phyloP scores from a whole-genome alignment of 1,284 basidiomycete species.

The Coniferiporia weirii region DNA sequence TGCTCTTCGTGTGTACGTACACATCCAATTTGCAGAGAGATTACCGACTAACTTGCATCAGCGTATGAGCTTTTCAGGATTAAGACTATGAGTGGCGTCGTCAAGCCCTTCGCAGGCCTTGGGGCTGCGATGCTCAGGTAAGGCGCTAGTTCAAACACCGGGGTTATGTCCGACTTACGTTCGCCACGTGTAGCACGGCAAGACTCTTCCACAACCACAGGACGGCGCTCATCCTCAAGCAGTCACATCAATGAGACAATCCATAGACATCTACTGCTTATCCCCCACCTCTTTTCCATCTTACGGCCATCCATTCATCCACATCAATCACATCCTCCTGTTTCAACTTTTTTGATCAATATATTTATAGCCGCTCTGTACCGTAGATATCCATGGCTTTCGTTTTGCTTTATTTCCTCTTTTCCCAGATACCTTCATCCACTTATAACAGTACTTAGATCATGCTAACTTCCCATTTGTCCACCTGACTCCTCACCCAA shows the following conservation, averaged over 20 bases:
- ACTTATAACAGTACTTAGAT: not conserved
- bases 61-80: constrained; percentile 55
- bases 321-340: not conserved
- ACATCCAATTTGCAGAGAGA: constrained; percentile 25
- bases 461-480: not conserved
- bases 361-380: not conserved
- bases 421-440: not conserved
- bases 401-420: not conserved
- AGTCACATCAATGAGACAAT: constrained; percentile 6
- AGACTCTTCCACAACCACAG: constrained; percentile 70
- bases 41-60: constrained; percentile 23
- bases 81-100: constrained; percentile 50
- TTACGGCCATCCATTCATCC: too few relatives aligned
- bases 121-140: constrained; percentile 68
- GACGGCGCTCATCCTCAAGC: constrained; percentile 35
- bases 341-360: not conserved
- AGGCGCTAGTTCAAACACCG: constrained; percentile 16
- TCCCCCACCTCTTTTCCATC: not conserved
- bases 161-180: constrained; percentile 8
- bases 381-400: not conserved
- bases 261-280: not conserved
- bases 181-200: constrained; percentile 40
- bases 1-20: constrained; percentile 77
- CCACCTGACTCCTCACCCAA: not conserved
- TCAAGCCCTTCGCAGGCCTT: constrained; percentile 64